A percentile compares a stretch with the other conserved stretches of the same genome.
These are phyloP conservation scores for Calonectria montana DNA, from an alignment of 2,329 filamentous ascomycete genomes.

Conservation along the genomic window DNA sequence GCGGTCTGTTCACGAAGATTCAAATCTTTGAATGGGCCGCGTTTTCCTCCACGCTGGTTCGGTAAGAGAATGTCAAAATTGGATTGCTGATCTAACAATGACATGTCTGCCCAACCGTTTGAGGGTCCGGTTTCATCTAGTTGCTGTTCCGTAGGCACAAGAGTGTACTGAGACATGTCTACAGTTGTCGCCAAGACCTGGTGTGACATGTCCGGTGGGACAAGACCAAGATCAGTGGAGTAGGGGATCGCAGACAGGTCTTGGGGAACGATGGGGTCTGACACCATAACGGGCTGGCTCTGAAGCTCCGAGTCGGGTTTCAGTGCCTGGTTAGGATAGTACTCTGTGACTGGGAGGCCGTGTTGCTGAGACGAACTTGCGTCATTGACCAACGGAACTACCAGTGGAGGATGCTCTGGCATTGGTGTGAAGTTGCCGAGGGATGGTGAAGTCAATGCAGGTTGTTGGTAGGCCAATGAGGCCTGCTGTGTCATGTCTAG, in stretches of 20 bases:
- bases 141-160: conserved; percentile 25
- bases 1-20: conserved; percentile 65
- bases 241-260: conserved; percentile 36
- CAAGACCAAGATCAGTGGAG: conserved; percentile 27
- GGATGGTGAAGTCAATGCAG: conserved; percentile 31
- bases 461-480: conserved; percentile 31
- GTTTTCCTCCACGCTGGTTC: conserved; percentile 49
- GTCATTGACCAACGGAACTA: conserved; percentile 30
- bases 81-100: conserved; percentile 38
- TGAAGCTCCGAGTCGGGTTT: conserved; percentile 36
- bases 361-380: conserved; percentile 27
- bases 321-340: conserved; percentile 32
- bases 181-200: conserved; percentile 27
- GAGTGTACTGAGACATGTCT: conserved; percentile 31
- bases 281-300: conserved; percentile 26
- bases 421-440: conserved; percentile 38
- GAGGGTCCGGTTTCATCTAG: conserved; percentile 23
- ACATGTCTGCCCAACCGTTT: conserved; percentile 32
- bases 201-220: conserved; percentile 26
- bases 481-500: conserved; percentile 28
- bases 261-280: conserved; percentile 32
- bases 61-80: conserved; percentile 45
- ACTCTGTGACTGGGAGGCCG: conserved; percentile 31
- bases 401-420: conserved; percentile 30
- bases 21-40: conserved; percentile 67